Percentiles rank a stretch among this genome's conserved stretches.
Evolutionary conservation across 805 yeast genomes (phyloP).

Genomic region (Candida lessepsii): DNA sequence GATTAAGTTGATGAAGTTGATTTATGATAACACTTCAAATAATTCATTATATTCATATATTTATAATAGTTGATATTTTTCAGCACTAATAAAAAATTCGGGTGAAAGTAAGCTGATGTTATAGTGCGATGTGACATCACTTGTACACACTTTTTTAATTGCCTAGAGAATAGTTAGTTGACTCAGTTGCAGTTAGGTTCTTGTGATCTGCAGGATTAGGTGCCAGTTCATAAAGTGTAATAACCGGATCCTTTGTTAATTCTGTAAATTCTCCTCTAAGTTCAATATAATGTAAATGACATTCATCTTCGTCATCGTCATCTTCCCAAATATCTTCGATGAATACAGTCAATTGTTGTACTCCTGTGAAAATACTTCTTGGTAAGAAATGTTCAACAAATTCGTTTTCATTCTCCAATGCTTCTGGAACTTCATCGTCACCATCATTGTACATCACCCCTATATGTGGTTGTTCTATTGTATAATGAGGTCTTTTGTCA

Average conservation of each 20-base stretch:
- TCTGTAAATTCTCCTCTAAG: conserved; percentile 69
- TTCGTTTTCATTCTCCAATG: conserved; percentile 35
- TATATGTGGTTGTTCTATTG: conserved; percentile 61
- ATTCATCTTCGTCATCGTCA: conserved; percentile 45
- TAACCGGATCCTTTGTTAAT: conserved; percentile 64
- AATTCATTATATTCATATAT: background rate
- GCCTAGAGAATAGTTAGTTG: conserved; percentile 8
- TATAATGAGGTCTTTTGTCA: conserved; percentile 48
- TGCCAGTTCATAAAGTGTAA: conserved; percentile 82
- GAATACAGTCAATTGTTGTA: conserved; percentile 64
- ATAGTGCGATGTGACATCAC: background rate
- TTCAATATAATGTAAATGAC: conserved; percentile 68
- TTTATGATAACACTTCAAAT: background rate
- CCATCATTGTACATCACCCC: conserved; percentile 47
- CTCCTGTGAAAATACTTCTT: conserved; percentile 68
- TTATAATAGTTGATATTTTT: too few relatives aligned
- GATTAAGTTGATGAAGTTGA: background rate
- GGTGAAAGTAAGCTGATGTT: background rate
- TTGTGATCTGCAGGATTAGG: conserved; percentile 91
- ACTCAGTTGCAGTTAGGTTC: conserved; percentile 20
- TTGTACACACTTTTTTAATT: background rate
- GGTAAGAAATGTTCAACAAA: conserved; percentile 84
- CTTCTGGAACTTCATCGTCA: conserved; percentile 37
- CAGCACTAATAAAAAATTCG: background rate
- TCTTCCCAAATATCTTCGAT: conserved; percentile 58